Base-by-base conservation (phyloP, 129 eudicot genomes). In the Lactuca sativa region DNA sequence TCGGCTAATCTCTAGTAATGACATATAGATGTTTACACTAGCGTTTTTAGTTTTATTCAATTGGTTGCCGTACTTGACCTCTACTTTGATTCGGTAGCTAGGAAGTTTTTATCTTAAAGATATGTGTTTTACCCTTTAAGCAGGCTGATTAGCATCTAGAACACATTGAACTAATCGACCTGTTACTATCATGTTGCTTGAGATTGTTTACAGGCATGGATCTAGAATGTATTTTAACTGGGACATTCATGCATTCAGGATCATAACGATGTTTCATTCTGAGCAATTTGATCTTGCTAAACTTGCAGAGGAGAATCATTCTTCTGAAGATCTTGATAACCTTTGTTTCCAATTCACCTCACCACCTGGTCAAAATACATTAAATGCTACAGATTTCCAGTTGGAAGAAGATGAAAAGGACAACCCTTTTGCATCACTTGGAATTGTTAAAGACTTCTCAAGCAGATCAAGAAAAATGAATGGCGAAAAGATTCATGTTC, bases 341-440 rank as follows among this genome's bases (percentile, higher is more conserved):
- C 10, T n/a, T 5, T 53, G 36, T 43, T 64, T 60, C 3, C 59
- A 78, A 72, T 11, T 66, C 31, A 16, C 55, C 40, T 65, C 82
- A 7, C 78, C 51, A 4, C 70, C 66, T 67, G 34, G 6, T 67
- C 72, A 62, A 36, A 55, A 40, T 31, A 13, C 18, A 61, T 21
- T 25, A 16, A 60, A 73, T 0, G 72, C 55, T 47, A 5, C 30
- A 62, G 59, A 65, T 6, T 14, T 64, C 7, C 58, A 15, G 4
- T 16, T 44, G 49, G 59, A 55, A 44, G 54, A 64, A 6, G 25
- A 37, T 2, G 15, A 77, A 56, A 43, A n/a, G 15, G 14, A 12
- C 8, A 56, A 61, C 30, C 51, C 61, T 21, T 55, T 77, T 70
- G 43, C 68, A 0, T 44, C 69, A 16, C 21, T 77, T 48, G 18